phyloP scores from a whole-genome alignment of 352 stramenopile species.

The Globisporangium polare region DNA sequence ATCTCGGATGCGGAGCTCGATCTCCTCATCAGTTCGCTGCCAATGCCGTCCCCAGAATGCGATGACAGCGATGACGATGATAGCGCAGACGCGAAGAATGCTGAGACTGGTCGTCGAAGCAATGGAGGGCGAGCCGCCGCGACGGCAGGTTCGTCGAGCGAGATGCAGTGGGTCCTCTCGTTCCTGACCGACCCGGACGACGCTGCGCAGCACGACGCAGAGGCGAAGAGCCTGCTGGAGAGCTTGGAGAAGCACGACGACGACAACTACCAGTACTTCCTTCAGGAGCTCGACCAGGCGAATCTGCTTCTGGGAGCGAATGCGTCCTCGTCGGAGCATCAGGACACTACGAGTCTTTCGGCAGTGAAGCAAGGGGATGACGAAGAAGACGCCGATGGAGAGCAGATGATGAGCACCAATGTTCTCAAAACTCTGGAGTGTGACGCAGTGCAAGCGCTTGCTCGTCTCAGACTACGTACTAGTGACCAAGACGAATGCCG shows the following conservation, averaged over 20 bases:
- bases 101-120: neutral
- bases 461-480: neutral
- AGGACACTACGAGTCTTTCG: neutral
- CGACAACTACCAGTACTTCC: constrained; percentile 72
- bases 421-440: neutral
- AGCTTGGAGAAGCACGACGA: constrained; percentile 40
- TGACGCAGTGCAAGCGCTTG: neutral
- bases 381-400: neutral
- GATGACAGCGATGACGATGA: constrained; percentile 5
- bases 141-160: constrained; percentile 17
- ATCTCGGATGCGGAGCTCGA: constrained; percentile 57
- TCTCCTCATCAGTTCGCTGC: constrained; percentile 41
- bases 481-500: neutral
- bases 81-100: constrained; percentile 14
- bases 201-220: constrained; percentile 36
- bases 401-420: neutral
- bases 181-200: constrained; percentile 55
- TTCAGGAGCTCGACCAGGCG: constrained; percentile 50
- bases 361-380: neutral
- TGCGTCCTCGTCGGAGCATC: neutral
- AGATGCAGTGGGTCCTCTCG: constrained; percentile 74
- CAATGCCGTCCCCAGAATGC: neutral
- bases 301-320: constrained; percentile 26
- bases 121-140: neutral
- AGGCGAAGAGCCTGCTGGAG: constrained; percentile 52